Percentiles rank a stretch among this genome's conserved stretches.
phyloP scores from a whole-genome alignment of 345 rosid species.

The Kernera saxatilis region DNA sequence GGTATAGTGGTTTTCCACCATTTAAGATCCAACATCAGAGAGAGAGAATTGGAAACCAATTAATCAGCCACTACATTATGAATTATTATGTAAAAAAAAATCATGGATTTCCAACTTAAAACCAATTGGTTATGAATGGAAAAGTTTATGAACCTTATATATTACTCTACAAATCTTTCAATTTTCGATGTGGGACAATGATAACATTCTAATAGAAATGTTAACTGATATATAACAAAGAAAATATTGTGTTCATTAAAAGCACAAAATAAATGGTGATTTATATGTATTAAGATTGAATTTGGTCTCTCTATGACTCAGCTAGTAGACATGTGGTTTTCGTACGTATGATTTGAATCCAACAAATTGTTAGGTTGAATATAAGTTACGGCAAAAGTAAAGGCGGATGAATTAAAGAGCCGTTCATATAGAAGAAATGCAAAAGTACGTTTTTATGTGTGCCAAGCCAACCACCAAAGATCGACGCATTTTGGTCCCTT shows the following conservation, averaged over 20 bases:
- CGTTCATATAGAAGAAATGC: constrained; percentile 16
- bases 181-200: no score
- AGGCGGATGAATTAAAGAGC: constrained; percentile 21
- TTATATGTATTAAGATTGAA: not conserved
- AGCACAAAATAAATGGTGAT: not conserved
- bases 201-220: no score
- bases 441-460: not conserved
- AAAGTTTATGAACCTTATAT: no score
- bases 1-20: not conserved
- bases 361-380: not conserved
- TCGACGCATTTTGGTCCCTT: constrained; percentile 13
- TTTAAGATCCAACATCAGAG: not conserved
- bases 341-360: not conserved
- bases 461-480: constrained; percentile 23
- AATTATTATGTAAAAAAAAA: not conserved
- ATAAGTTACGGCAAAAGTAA: constrained; percentile 1
- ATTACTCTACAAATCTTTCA: no score
- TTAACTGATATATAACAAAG: not conserved
- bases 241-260: not conserved
- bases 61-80: not conserved
- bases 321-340: not conserved
- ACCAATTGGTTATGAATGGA: no score
- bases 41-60: not conserved
- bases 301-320: not conserved
- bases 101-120: no score